Percentiles rank a stretch among this genome's conserved stretches.
phyloP scores from a whole-genome alignment of 169 alveolate genomes.

The Cryptosporidium bovis region DNA sequence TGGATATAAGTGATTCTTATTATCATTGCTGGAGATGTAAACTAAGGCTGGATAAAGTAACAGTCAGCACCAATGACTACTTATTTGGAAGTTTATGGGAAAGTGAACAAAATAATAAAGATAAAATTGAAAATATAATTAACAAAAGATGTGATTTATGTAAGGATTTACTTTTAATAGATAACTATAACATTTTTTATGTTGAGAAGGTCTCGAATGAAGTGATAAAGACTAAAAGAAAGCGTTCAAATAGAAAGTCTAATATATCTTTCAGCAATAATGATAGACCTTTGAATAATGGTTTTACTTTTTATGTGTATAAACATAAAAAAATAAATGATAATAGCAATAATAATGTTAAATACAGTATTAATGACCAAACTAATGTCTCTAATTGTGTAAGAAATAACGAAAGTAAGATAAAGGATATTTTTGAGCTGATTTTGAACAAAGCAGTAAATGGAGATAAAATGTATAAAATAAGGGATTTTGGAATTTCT shows the following conservation, averaged over 20 bases:
- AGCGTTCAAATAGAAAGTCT: conserved; percentile 7
- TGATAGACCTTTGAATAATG: no score
- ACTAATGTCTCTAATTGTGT: background rate
- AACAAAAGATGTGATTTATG: background rate
- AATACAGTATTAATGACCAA: background rate
- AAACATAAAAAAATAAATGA: background rate
- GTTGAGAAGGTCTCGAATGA: conserved; percentile 17
- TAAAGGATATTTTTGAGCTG: background rate
- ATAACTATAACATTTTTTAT: conserved; percentile 4
- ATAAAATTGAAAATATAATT: no score
- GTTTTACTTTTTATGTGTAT: conserved; percentile 13
- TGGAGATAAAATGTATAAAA: background rate
- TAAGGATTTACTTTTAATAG: conserved; percentile 33
- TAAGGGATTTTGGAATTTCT: conserved; percentile 42
- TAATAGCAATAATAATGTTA: background rate
- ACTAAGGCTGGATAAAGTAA: background rate
- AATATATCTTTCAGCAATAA: background rate
- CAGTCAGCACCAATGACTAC: background rate
- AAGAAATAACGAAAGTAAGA: background rate
- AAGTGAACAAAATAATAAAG: background rate
- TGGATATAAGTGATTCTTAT: background rate
- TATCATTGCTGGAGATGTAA: conserved; percentile 51
- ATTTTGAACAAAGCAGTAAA: conserved; percentile 15
- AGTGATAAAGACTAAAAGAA: background rate
- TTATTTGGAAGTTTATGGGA: background rate